Percentiles rank a stretch among this genome's conserved stretches.
phyloP scores from a whole-genome alignment of 1,284 basidiomycete genomes.

The Wallemia hederae region DNA sequence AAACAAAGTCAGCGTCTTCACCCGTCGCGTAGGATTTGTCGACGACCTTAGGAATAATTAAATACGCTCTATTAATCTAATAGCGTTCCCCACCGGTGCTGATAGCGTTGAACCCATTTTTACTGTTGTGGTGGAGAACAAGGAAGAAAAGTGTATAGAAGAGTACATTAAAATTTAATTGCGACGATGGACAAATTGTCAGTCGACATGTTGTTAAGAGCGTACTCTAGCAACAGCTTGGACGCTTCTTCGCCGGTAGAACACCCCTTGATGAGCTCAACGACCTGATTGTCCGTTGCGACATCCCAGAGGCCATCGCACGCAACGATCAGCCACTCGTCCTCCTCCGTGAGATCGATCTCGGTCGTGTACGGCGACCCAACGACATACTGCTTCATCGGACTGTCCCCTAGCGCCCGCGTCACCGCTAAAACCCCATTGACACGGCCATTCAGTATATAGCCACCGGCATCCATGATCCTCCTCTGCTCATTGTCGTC shows the following conservation, averaged over 20 bases:
- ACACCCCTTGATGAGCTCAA: constrained; percentile 47
- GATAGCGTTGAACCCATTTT: background rate
- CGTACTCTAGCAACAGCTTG: constrained; percentile 47
- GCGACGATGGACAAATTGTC: constrained; percentile 32
- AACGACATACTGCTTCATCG: constrained; percentile 99
- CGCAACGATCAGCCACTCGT: constrained; percentile 83
- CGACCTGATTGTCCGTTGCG: constrained; percentile 63
- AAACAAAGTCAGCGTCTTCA: constrained; percentile 45
- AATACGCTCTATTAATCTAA: background rate
- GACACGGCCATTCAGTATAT: constrained; percentile 93
- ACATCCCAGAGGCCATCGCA: constrained; percentile 99
- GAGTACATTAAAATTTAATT: constrained; percentile 8
- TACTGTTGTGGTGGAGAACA: too few species aligned
- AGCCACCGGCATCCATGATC: constrained; percentile 90
- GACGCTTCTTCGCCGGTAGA: constrained; percentile 60
- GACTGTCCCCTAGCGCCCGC: constrained; percentile 75
- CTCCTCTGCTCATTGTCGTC: constrained; percentile 91
- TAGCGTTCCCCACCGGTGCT: background rate
- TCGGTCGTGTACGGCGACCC: constrained; percentile 95
- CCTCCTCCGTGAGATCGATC: constrained; percentile 60
- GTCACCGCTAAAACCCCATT: constrained; percentile 92
- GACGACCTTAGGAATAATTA: constrained; percentile 20
- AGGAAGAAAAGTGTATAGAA: background rate
- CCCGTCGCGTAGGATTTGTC: constrained; percentile 59
- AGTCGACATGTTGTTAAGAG: constrained; percentile 57